Base-by-base conservation (phyloP, 2,329 filamentous ascomycete species). In the Aspergillus sclerotialis region DNA sequence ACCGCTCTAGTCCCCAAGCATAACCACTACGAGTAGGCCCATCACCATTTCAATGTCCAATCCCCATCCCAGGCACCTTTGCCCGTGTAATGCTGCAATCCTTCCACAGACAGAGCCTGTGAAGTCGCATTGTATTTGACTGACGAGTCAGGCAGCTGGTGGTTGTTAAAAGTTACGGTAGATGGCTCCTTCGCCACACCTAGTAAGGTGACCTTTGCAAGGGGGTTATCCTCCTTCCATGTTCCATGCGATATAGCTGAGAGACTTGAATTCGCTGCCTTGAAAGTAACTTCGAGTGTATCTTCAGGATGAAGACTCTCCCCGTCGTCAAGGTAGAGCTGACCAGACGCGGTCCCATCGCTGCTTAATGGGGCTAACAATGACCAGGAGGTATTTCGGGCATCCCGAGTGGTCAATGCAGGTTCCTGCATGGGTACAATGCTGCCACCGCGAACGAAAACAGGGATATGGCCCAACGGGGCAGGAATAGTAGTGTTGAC, bases 281-380 rank as follows among this genome's bases (percentile, higher is more conserved):
- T 31, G 37, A 57, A 56, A 4, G 66, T 50, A 15, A 86, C 70
- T 39, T 67, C 67, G 4, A 78, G 67, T 0, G 70, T 79, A 0
- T 67, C 64, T 9, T 71, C 64, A 0, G 75, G 80, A 21, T 58
- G 48, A 6, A 86, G 38, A 36, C 77, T 83, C 60, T 81, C 80
- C 1, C 84, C 84, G 46, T 90, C 84, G 47, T 89, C 84, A 6
- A 88, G 53, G 51, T 89, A 88, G 18, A 89, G 57, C 12, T 64
- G 56, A 0, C 84, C 84, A 2, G 49, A 62, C 0, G 84, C 82
- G 1, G 59, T 55, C 1, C 78, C 76, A 11, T 70, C 49, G 1
- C 52, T 47, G 42, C 73, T 68, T 1, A 84, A 69, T 2, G 81
- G 79, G 1, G 76, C 73, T 7, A 87, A 64, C 26, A 89, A 44